These are phyloP conservation scores for Galerina sulciceps DNA, from an alignment of 768 basidiomycete genomes.

Conservation along the genomic window DNA sequence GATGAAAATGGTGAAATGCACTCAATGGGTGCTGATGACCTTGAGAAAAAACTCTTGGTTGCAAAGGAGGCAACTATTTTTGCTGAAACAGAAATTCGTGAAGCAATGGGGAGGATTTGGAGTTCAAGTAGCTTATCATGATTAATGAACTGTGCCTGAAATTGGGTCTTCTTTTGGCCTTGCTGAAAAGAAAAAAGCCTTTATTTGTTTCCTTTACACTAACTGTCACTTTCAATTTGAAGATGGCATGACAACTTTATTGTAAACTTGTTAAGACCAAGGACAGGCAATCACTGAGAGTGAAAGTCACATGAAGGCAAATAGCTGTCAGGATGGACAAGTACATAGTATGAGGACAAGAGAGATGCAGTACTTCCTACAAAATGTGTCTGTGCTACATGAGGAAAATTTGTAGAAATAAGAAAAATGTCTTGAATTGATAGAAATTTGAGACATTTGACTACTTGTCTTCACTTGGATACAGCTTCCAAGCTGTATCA, in stretches of 20 bases:
- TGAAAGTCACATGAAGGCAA: no score
- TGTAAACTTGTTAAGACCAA: no score
- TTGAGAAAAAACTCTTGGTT: constrained; percentile 73
- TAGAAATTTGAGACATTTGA: not conserved
- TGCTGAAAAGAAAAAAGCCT: no score
- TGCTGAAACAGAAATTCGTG: constrained; percentile 75
- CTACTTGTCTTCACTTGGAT: constrained; percentile 29
- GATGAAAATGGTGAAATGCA: constrained; percentile 50
- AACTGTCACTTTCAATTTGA: no score
- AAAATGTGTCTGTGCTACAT: no score
- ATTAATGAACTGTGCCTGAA: not conserved
- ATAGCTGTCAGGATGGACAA: no score
- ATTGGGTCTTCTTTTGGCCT: not conserved
- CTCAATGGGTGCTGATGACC: constrained; percentile 68
- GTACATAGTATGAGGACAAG: no score
- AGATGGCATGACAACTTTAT: no score
- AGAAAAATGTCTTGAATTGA: not conserved
- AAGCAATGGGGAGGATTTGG: constrained; percentile 63
- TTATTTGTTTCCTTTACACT: no score
- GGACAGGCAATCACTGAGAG: no score
- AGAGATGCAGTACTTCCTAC: no score
- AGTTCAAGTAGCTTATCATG: constrained; percentile 37
- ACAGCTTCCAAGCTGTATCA: constrained; percentile 28
- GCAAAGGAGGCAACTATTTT: constrained; percentile 74
- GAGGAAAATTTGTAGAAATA: no score